Conservation (phyloP, 495 filamentous ascomycete species). For the Alectoria sarmentosa region DNA sequence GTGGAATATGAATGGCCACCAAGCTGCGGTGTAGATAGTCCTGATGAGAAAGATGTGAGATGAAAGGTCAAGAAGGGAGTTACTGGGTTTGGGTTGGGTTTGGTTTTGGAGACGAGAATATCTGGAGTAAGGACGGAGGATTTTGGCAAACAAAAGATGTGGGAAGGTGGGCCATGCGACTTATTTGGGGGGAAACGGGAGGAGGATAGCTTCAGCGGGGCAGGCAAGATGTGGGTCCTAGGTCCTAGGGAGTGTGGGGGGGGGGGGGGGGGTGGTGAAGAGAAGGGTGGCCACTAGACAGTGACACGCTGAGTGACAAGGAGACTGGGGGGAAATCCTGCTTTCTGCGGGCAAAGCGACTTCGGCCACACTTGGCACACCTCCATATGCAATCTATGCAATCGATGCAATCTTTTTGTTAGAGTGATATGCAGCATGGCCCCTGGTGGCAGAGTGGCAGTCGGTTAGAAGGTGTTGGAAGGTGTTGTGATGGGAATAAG, state of each 20-base stretch:
- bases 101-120: slow-evolving; percentile 1
- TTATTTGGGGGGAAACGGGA: neutral
- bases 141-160: slow-evolving; percentile 1
- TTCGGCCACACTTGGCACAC: neutral
- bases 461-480: no score
- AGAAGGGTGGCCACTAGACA: no score
- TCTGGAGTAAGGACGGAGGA: neutral
- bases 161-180: slow-evolving; percentile 6
- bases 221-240: neutral
- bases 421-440: slow-evolving; percentile 8
- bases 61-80: neutral
- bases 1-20: slow-evolving; percentile 6
- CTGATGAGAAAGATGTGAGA: neutral
- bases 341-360: slow-evolving; percentile 8
- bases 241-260: neutral
- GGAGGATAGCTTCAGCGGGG: neutral
- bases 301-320: no score
- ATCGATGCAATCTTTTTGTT: neutral
- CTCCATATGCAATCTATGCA: neutral
- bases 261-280: neutral
- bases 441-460: neutral
- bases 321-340: slow-evolving; percentile 9
- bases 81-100: neutral
- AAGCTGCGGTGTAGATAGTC: neutral
- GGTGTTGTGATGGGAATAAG: no score